Evolutionary conservation across 805 yeast genomes (phyloP).

Genomic region (Aciculoconidium aculeatum): DNA sequence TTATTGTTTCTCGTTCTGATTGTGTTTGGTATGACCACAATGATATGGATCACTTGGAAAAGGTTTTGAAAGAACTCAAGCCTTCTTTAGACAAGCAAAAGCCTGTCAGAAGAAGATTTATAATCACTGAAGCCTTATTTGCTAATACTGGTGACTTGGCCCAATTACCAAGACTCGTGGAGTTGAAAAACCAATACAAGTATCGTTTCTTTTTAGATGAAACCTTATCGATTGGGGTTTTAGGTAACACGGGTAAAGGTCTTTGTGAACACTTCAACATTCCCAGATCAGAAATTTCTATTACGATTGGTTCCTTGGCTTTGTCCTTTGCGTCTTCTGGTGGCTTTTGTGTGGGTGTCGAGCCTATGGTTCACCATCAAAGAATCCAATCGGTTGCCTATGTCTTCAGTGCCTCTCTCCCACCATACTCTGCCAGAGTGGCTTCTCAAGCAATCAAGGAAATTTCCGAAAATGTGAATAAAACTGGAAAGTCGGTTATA

Average conservation of each 20-base stretch:
- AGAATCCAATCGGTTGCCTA: slow-evolving; percentile 85
- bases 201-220: slow-evolving; percentile 87
- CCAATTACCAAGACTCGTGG: slow-evolving; percentile 60
- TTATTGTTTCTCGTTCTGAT: slow-evolving; percentile 79
- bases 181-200: slow-evolving; percentile 74
- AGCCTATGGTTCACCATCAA: slow-evolving; percentile 85
- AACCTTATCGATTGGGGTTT: slow-evolving; percentile 75
- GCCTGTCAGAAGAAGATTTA: slow-evolving; percentile 84
- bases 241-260: slow-evolving; percentile 86
- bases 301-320: slow-evolving; percentile 85
- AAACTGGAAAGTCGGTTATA: slow-evolving; percentile 29
- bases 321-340: slow-evolving; percentile 80
- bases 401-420: slow-evolving; percentile 90
- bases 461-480: slow-evolving; percentile 30
- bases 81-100: slow-evolving; percentile 57
- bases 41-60: slow-evolving; percentile 76
- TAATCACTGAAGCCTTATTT: slow-evolving; percentile 87
- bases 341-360: slow-evolving; percentile 86
- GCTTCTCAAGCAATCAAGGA: slow-evolving; percentile 49
- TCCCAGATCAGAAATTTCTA: slow-evolving; percentile 68
- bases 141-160: slow-evolving; percentile 78
- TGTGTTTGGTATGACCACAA: slow-evolving; percentile 83
- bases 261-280: slow-evolving; percentile 67
- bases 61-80: slow-evolving; percentile 54
- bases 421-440: slow-evolving; percentile 79